Evolutionary conservation across 2,329 filamentous ascomycete genomes (phyloP).

Genomic region (Colletotrichum sp.): DNA sequence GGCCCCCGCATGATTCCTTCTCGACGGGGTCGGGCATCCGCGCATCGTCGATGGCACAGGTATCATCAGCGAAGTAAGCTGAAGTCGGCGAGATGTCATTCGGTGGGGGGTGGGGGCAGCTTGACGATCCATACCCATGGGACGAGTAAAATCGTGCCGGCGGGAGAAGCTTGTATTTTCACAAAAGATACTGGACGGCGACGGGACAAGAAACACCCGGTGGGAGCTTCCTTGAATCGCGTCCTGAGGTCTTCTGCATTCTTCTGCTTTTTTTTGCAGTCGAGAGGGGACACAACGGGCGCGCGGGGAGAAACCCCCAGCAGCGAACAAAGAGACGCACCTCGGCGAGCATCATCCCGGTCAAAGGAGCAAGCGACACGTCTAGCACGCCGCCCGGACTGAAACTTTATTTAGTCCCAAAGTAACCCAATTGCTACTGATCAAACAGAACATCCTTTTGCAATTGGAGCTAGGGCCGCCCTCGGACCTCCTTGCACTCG

Average conservation of each 20-base stretch:
- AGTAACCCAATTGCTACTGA: not conserved
- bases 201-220: not conserved
- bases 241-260: not conserved
- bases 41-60: not conserved
- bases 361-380: not conserved
- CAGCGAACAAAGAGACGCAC: not conserved
- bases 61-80: not conserved
- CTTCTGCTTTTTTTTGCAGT: not conserved
- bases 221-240: not conserved
- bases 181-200: not conserved
- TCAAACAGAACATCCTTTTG: not conserved
- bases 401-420: not conserved
- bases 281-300: not conserved
- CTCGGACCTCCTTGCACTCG: not conserved
- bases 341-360: not conserved
- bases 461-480: not conserved
- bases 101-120: not conserved
- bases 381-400: not conserved
- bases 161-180: not conserved
- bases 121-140: not conserved
- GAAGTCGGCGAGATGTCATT: not conserved
- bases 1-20: conserved; percentile 7
- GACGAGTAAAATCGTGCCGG: not conserved
- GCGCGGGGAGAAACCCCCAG: not conserved
- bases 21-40: not conserved